A percentile compares a stretch with the other conserved stretches of the same genome.
Conservation (phyloP, 164 flowering plant species). For the Aristolochia fimbriata region DNA sequence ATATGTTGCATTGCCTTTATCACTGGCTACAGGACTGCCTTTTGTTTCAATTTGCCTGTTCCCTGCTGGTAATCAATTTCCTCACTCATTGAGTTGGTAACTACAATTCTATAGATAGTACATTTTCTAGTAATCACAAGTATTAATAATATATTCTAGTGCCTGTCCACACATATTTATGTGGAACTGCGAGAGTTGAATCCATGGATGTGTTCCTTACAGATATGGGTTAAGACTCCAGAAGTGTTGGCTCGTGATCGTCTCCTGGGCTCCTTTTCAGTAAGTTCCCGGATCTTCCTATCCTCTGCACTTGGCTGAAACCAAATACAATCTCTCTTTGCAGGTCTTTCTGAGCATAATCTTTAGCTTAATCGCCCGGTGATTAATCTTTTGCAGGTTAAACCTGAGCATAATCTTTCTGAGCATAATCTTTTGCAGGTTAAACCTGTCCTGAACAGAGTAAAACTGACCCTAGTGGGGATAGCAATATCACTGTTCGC, state of each 20-base stretch:
- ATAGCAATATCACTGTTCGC: constrained; percentile 47
- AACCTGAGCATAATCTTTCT: background rate
- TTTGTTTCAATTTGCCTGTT: too few species aligned
- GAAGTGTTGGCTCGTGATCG: constrained; percentile 87
- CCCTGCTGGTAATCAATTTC: too few species aligned
- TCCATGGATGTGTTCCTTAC: constrained; percentile 17
- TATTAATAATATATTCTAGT: too few species aligned
- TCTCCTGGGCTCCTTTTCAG: constrained; percentile 83
- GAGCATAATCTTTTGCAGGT: constrained; percentile 51
- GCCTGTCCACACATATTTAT: too few species aligned
- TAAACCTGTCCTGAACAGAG: constrained; percentile 75
- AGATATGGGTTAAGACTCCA: constrained; percentile 95
- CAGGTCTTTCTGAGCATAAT: background rate
- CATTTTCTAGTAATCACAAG: too few species aligned
- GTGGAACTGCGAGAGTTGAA: too few species aligned
- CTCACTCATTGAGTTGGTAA: too few species aligned
- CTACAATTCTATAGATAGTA: too few species aligned
- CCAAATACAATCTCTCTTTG: background rate
- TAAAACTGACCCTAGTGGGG: constrained; percentile 57
- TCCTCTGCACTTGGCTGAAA: background rate
- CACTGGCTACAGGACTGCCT: too few species aligned
- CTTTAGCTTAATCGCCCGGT: too few species aligned
- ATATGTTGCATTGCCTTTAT: too few species aligned
- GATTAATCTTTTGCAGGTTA: background rate
- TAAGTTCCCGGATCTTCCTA: constrained; percentile 20